Base-by-base conservation (phyloP, 2,329 filamentous ascomycete genomes). In the Clonostachys byssicola region DNA sequence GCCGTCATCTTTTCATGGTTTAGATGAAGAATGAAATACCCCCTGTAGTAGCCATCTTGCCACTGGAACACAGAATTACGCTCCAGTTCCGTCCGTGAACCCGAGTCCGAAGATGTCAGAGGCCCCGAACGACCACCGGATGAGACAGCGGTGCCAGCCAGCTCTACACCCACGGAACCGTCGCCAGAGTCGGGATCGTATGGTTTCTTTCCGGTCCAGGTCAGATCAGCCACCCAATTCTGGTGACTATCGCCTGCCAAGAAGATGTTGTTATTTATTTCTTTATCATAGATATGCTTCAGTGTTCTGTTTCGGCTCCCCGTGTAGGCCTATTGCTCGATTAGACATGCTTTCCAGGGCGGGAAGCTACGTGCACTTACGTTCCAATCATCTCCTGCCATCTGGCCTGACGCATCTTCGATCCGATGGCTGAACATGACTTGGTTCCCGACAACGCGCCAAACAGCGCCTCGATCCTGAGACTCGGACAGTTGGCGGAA, bases 1-100 rank as follows among this genome's bases (percentile, higher is more conserved):
- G 85, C 85, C n/a, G 77, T 69, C 3, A 86, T 72, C 41, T 75
- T 67, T 12, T 83, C 71, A 18, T 78, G 71, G 17, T 67, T 71
- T 47, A 88, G 68, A 43, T 77, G 73, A 39, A 89, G 67, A 57
- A 86, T 77, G 54, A 82, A 89, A 66, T 90, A 90, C 2, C 86
- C 87, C 16, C 86, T 75, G 62, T 89, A 90, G 61, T 86, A 89
- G 8, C 83, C 62, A 48, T 89, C 86, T 54, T 85, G 80, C 86
- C 85, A 90, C 57, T 87, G 82, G 42, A 90, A 68, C 61, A 86
- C 83, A 1, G 70, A 65, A 61, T 88, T 89, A 18, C 54, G 72
- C 64, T 40, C 59, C 59, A 52, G 73, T 68, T 34, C 77, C 65
- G 53, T 59, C 61, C 55, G 70, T 48, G 64, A 62, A 44, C 69